Base-by-base conservation (phyloP, 2,329 filamentous ascomycete species). In the Phialophora expanda region DNA sequence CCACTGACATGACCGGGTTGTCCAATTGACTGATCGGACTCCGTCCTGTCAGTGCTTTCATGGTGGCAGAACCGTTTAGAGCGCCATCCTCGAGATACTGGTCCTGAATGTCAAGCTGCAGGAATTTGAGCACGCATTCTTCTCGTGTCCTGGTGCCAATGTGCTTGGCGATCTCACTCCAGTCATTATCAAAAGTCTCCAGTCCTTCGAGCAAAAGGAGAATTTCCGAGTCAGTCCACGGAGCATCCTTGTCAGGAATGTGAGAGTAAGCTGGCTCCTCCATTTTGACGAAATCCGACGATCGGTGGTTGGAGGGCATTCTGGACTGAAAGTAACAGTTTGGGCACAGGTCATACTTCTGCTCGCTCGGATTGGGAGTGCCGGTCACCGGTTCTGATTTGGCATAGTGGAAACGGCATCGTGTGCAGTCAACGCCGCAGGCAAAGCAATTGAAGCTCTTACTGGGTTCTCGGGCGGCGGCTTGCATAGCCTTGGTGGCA, bases 91-190 rank as follows among this genome's bases (percentile, higher is more conserved):
- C 93, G 9, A 97, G 83, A 75, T 97, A 99, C 77, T 96, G 96
- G 81, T 97, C 94, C 77, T 98, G 95, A 68, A 99, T 99, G 72
- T 97, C 94, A 41, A 99, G 84, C 75, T 97, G 93, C 70, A 99
- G 79, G 82, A 99, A 99, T 76, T 97, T 95, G 73, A 98, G 85
- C 17, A 98, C 94, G 77, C 95, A 99, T 80, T 99, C 94, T 78
- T 99, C 96, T 61, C 92, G 86, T 1, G 93, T 97, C 66, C 94
- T 89, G 2, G 92, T 96, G 56, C 91, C 91, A 51, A 99, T 95
- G 74, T 97, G 91, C 69, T 94, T 92, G 1, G 96, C 89, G 71
- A 99, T 93, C 73, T 92, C 88, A 65, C 91, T 90, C 95, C 95
- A 99, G 79, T 98, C 92, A 67, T 98, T 94, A 70, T 98, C 94